These are phyloP conservation scores for Pterocarpus santalinus DNA, from an alignment of 306 rosid species.

Conservation along the genomic window DNA sequence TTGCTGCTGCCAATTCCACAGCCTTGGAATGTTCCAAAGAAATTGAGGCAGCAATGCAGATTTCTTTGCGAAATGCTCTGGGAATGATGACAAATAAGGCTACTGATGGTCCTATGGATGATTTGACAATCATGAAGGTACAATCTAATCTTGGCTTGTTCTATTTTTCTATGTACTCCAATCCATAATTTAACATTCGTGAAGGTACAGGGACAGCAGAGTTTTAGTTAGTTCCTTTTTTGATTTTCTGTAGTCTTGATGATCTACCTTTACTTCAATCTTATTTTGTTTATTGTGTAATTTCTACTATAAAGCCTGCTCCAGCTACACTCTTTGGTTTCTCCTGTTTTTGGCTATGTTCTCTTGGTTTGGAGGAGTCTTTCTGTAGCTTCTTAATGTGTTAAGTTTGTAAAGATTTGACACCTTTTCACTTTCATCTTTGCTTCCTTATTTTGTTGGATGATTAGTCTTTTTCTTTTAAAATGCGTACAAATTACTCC, in stretches of 20 bases:
- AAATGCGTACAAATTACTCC: constrained; percentile 16
- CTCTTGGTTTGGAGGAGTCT: constrained; percentile 11
- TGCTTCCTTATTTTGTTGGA: neutral
- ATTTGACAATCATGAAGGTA: constrained; percentile 97
- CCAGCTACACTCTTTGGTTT: neutral
- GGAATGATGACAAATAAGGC: constrained; percentile 78
- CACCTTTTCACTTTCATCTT: constrained; percentile 5
- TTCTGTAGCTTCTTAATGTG: neutral
- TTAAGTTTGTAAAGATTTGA: constrained; percentile 10
- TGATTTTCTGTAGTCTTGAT: constrained; percentile 10
- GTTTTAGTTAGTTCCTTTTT: neutral
- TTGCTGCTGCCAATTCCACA: constrained; percentile 97
- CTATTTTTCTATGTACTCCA: constrained; percentile 27
- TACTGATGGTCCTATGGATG: constrained; percentile 94
- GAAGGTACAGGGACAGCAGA: neutral
- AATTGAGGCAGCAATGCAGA: constrained; percentile 97
- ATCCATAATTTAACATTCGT: constrained; percentile 31
- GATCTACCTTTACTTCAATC: constrained; percentile 16
- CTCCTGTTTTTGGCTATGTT: neutral
- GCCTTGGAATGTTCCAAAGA: constrained; percentile 94
- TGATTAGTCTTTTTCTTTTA: neutral
- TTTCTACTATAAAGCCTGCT: constrained; percentile 2
- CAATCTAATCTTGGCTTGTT: constrained; percentile 19
- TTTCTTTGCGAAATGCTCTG: constrained; percentile 89
- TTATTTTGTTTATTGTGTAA: constrained; percentile 5